Evolutionary conservation across 495 filamentous ascomycete species (phyloP).

Genomic region (Staphylotrichum longicolle): DNA sequence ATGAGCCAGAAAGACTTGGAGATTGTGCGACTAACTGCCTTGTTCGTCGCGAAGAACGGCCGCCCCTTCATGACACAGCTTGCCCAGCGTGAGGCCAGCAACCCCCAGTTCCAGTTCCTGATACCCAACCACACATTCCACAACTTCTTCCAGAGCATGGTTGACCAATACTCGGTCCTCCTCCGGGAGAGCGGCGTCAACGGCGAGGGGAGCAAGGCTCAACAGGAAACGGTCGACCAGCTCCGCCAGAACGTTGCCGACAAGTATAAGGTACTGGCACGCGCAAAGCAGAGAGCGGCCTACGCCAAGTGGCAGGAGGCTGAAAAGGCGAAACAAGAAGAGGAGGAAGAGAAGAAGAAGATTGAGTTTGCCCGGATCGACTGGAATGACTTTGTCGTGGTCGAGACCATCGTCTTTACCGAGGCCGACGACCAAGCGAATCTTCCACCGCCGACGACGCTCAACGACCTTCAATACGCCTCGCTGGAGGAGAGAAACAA

Average conservation of each 20-base stretch:
- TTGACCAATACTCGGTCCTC: constrained; percentile 92
- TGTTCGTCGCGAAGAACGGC: constrained; percentile 88
- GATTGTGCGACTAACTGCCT: constrained; percentile 81
- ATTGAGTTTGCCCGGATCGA: constrained; percentile 88
- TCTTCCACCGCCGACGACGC: constrained; percentile 82
- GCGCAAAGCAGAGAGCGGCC: constrained; percentile 79
- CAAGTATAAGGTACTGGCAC: constrained; percentile 74
- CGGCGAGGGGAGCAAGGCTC: constrained; percentile 62
- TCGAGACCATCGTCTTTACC: constrained; percentile 92
- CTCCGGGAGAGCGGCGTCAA: constrained; percentile 67
- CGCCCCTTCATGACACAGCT: constrained; percentile 85
- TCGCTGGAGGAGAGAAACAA: constrained; percentile 92
- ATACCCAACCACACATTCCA: constrained; percentile 93
- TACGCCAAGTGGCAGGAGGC: constrained; percentile 81
- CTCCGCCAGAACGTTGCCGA: constrained; percentile 74
- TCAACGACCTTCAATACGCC: constrained; percentile 86
- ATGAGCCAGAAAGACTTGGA: constrained; percentile 96
- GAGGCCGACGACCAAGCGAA: constrained; percentile 83
- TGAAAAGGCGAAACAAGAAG: constrained; percentile 86
- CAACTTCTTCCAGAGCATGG: constrained; percentile 85
- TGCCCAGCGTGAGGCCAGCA: constrained; percentile 81
- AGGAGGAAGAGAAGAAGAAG: constrained; percentile 80
- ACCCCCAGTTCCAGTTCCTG: constrained; percentile 96
- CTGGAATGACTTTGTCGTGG: constrained; percentile 96
- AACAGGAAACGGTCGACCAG: constrained; percentile 70